Conservation (phyloP, 1,284 basidiomycete genomes). For the Tremellales sp. region DNA sequence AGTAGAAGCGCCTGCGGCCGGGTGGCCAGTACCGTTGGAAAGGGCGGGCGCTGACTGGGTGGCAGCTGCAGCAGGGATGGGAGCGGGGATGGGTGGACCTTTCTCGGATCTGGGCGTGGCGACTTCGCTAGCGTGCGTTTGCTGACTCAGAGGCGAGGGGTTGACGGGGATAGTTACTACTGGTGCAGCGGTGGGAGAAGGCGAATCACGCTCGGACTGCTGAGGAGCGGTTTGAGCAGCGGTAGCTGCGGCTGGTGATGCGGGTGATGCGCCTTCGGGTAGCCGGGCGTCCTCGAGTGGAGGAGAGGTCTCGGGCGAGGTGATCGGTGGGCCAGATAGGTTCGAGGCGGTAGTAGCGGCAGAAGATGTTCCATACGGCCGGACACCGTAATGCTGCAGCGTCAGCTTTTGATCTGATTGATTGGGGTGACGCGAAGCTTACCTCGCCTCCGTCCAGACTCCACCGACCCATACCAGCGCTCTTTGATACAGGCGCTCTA, state of each 20-base stretch:
- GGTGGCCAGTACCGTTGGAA: not conserved
- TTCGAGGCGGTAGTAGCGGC: conserved; percentile 32
- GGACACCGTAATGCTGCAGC: conserved; percentile 12
- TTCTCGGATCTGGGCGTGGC: not conserved
- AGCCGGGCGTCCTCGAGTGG: conserved; percentile 18
- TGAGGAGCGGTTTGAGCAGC: not conserved
- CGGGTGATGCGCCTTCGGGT: conserved; percentile 27
- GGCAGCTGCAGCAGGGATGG: conserved; percentile 1
- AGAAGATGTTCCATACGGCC: conserved; percentile 28
- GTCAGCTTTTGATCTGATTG: conserved; percentile 1
- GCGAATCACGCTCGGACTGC: conserved; percentile 5
- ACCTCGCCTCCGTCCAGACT: conserved; percentile 41
- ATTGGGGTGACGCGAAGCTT: conserved; percentile 3
- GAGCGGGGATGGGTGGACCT: not conserved
- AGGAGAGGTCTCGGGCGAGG: conserved; percentile 19
- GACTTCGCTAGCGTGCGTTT: conserved; percentile 18
- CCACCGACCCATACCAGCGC: conserved; percentile 43
- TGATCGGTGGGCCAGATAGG: conserved; percentile 25
- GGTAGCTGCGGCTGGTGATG: not conserved
- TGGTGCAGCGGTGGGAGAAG: too few species aligned
- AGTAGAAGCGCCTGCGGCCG: conserved; percentile 5
- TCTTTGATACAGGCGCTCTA: conserved; percentile 35
- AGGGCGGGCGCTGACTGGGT: conserved; percentile 5
- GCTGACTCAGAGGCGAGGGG: conserved; percentile 24
- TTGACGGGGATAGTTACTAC: not conserved